Evolutionary conservation across 805 yeast genomes (phyloP), one percentile per base, ranked within the genome.

Genomic region (Diddensiella caesifluorescens): DNA sequence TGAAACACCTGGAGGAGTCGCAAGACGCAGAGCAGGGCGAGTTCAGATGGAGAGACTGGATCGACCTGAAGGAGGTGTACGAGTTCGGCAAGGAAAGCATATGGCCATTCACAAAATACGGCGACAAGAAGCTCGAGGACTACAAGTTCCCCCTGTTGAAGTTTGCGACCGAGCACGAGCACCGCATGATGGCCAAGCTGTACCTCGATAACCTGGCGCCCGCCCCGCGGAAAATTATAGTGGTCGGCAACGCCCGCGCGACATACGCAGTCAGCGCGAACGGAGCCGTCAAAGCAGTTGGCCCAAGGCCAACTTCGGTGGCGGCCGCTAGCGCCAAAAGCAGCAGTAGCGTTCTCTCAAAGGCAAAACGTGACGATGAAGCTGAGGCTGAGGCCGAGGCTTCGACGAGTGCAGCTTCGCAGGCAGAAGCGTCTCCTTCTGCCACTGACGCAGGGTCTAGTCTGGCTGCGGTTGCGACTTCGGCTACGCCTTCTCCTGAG

Each of bases 1-100:
- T 35, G n/a, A 29, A 13, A 13, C 9, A 13, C 6, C 28, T 45
- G 28, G 26, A 30, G 18, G 30, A 26, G 20, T n/a, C n/a, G n/a
- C n/a, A n/a, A n/a, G n/a, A n/a, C n/a, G n/a, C n/a, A n/a, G 22
- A 41, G 27, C 36, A 10, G 9, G 15, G 35, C 34, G 35, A 20
- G n/a, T 57, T 59, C 38, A 44, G 50, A 25, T 59, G 63, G 63
- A 18, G 44, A 10, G 51, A 57, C 36, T 57, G 61, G 61, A 28
- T 59, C 5, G 63, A 59, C 38, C 50, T 57, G 12, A 38, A 29
- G 4, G 37, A 35, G 16, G 48, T 44, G 9, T 31, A 47, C 12
- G 39, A 36, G 10, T 43, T 37, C 28, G 34, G 28, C 28, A 7
- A 15, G 18, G 25, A 23, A 25, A n/a, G 44, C 20, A 30, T 15